Evolutionary conservation across 768 basidiomycete genomes (phyloP).

Genomic region (Russula ochroleuca): DNA sequence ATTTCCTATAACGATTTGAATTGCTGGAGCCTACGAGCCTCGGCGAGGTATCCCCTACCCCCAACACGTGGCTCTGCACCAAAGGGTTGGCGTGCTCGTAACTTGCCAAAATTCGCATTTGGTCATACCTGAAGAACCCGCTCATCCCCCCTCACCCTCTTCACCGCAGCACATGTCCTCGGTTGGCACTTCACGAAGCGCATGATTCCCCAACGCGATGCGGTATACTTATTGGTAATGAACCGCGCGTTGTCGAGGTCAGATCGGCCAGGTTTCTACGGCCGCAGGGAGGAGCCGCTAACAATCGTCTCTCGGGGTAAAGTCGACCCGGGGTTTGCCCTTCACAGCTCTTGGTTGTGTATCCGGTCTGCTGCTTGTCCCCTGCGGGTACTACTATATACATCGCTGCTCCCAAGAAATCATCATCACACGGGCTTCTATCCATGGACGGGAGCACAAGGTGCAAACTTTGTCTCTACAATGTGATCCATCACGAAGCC

Average conservation of each 20-base stretch:
- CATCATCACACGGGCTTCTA: background rate
- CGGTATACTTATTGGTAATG: background rate
- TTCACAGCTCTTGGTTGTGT: background rate
- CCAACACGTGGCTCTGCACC: conserved; percentile 6
- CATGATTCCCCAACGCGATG: background rate
- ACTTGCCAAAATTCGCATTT: conserved; percentile 1
- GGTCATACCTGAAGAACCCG: background rate
- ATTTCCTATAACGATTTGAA: background rate
- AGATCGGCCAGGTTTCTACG: background rate
- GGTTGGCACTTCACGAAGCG: background rate
- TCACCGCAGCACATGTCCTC: background rate
- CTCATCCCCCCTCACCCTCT: background rate
- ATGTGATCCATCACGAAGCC: too few species aligned
- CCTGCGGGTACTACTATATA: background rate
- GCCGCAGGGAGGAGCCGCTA: background rate
- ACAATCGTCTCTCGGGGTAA: background rate
- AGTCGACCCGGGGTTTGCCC: background rate
- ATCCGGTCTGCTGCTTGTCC: background rate
- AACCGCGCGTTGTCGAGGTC: background rate
- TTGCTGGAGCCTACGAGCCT: background rate
- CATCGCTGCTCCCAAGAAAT: background rate
- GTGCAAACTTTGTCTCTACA: conserved; percentile 1
- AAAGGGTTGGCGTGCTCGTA: background rate
- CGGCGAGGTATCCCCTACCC: background rate
- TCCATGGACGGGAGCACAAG: too few species aligned